Percentiles rank a stretch among this genome's conserved stretches.
Evolutionary conservation across 129 eudicot genomes (phyloP).

Genomic region (carrot (Daucus carota)): DNA sequence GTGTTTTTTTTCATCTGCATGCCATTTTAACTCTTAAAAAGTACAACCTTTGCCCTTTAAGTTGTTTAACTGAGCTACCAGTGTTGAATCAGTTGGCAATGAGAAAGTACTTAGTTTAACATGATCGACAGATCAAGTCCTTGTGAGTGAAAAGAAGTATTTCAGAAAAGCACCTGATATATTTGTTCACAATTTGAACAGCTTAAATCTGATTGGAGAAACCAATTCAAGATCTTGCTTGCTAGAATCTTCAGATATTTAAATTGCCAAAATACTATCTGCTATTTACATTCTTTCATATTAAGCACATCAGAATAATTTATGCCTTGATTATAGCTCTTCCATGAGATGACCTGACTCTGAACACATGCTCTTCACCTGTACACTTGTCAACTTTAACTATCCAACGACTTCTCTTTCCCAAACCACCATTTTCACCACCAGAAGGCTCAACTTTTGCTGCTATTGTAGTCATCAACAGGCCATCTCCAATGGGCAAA

Average conservation of each 20-base stretch:
- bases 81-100: background rate
- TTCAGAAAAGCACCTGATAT: background rate
- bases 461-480: conserved; percentile 52
- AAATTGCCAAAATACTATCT: background rate
- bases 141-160: background rate
- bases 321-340: conserved; percentile 36
- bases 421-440: conserved; percentile 25
- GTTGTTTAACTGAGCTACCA: background rate
- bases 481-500: conserved; percentile 88
- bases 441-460: conserved; percentile 16
- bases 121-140: background rate
- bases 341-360: conserved; percentile 54
- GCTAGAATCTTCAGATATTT: background rate
- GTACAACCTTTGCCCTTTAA: background rate
- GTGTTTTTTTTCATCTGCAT: background rate
- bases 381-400: conserved; percentile 75
- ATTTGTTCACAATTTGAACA: background rate
- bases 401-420: conserved; percentile 53
- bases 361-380: conserved; percentile 92
- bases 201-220: background rate
- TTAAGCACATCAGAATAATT: background rate
- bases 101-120: background rate
- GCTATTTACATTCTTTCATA: background rate
- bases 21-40: background rate
- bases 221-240: conserved; percentile 4